These are phyloP conservation scores for Musa beccarii DNA, from an alignment of 176 grass and related monocot species.

Conservation along the genomic window DNA sequence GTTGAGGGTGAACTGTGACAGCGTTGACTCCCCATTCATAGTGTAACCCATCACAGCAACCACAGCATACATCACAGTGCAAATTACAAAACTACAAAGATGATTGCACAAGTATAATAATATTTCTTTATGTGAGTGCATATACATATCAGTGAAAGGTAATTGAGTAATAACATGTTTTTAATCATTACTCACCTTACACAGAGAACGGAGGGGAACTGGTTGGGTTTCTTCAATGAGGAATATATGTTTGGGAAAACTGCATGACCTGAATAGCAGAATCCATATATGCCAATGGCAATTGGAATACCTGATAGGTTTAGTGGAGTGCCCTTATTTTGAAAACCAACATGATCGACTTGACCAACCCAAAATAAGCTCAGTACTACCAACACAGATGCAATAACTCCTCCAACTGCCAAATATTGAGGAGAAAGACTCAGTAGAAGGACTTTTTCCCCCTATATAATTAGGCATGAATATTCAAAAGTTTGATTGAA, in stretches of 20 bases:
- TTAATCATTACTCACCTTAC: conserved; percentile 42
- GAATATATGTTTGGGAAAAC: conserved; percentile 98
- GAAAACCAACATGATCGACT: conserved; percentile 72
- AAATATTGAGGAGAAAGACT: not conserved
- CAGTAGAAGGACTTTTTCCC: not conserved
- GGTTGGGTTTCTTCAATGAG: conserved; percentile 70
- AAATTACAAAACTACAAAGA: conserved; percentile 50
- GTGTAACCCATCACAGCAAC: conserved; percentile 58
- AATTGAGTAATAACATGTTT: not conserved
- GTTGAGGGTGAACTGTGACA: conserved; percentile 88
- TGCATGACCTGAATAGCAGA: conserved; percentile 82
- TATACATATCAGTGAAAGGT: not conserved
- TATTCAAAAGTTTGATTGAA: not conserved
- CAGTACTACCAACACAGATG: conserved; percentile 62
- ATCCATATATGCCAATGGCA: conserved; percentile 83
- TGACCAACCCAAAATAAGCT: conserved; percentile 75
- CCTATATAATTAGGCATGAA: not conserved
- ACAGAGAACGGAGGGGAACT: conserved; percentile 59
- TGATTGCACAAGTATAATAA: conserved; percentile 12
- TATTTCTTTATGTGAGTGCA: not conserved
- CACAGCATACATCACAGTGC: conserved; percentile 52
- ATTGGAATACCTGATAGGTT: conserved; percentile 75
- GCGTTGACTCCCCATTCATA: conserved; percentile 80
- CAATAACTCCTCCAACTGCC: conserved; percentile 85
- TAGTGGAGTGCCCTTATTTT: conserved; percentile 42